These are phyloP conservation scores for Dactylis glomerata DNA, from an alignment of 176 grass and related monocot species.

Conservation along the genomic window DNA sequence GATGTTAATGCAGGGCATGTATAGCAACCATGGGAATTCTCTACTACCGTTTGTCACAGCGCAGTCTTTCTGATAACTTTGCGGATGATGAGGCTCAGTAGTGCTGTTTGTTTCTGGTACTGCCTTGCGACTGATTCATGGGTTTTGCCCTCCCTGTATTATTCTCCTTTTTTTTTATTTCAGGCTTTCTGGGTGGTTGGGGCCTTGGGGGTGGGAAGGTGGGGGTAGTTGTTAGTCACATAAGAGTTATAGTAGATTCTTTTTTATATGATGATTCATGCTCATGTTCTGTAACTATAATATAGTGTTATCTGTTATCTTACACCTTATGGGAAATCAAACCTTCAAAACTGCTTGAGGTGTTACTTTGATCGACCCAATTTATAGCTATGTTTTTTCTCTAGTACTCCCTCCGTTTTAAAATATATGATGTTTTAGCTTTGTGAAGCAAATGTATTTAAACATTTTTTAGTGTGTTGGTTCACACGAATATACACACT, in stretches of 20 bases:
- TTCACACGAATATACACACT: too few species aligned
- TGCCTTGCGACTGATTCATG: slow-evolving; percentile 27
- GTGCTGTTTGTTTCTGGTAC: slow-evolving; percentile 25
- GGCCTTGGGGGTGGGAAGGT: slow-evolving; percentile 4
- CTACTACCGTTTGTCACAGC: slow-evolving; percentile 86
- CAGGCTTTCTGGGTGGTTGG: neutral
- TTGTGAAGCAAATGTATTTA: too few species aligned
- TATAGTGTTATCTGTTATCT: slow-evolving; percentile 24
- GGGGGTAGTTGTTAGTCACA: slow-evolving; percentile 25
- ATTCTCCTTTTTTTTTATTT: slow-evolving; percentile 13
- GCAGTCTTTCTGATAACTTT: slow-evolving; percentile 66
- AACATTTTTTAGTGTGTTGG: too few species aligned
- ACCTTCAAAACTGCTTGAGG: neutral
- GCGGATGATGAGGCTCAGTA: slow-evolving; percentile 76
- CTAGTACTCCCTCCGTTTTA: too few species aligned
- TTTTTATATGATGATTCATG: slow-evolving; percentile 30
- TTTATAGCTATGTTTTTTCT: slow-evolving; percentile 2
- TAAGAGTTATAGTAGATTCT: slow-evolving; percentile 43
- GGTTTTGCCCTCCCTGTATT: slow-evolving; percentile 35
- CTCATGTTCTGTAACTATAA: slow-evolving; percentile 35
- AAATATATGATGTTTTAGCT: too few species aligned
- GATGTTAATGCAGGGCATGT: slow-evolving; percentile 74
- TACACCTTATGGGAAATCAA: slow-evolving; percentile 19
- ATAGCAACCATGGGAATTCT: slow-evolving; percentile 93
- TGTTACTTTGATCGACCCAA: neutral